A percentile compares a stretch with the other conserved stretches of the same genome.
phyloP scores from a whole-genome alignment of 2,329 filamentous ascomycete species.

The Aspergillus caelatus region DNA sequence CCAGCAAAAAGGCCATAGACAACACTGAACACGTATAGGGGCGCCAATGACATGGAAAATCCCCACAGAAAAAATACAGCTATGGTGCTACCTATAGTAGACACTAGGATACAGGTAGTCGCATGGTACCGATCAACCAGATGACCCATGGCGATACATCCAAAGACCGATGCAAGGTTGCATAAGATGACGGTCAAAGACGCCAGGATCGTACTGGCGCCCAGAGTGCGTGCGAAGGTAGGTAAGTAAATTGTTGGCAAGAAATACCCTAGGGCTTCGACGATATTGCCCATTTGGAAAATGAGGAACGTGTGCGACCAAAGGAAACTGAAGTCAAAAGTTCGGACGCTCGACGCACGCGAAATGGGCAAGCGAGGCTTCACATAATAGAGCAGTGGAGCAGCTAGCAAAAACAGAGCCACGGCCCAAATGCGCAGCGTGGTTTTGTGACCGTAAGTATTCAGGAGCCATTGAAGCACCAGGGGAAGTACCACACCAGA shows the following conservation, averaged over 20 bases:
- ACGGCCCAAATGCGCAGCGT: constrained; percentile 50
- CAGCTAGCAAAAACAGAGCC: constrained; percentile 23
- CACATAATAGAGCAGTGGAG: constrained; percentile 39
- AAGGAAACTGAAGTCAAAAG: constrained; percentile 39
- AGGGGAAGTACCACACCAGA: constrained; percentile 52
- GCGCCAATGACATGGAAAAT: constrained; percentile 45
- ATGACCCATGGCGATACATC: constrained; percentile 37
- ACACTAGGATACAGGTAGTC: constrained; percentile 45
- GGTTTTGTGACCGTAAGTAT: constrained; percentile 47
- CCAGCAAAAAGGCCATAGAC: constrained; percentile 52
- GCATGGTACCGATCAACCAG: constrained; percentile 47
- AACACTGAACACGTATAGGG: constrained; percentile 45
- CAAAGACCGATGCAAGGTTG: constrained; percentile 36
- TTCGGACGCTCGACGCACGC: not conserved
- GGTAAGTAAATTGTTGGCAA: constrained; percentile 44
- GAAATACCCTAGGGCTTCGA: constrained; percentile 42
- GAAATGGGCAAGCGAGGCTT: constrained; percentile 45
- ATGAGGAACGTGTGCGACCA: constrained; percentile 44
- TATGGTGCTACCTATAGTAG: constrained; percentile 44
- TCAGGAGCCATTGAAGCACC: constrained; percentile 47
- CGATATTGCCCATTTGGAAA: constrained; percentile 50
- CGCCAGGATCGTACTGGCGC: constrained; percentile 23
- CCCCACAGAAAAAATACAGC: constrained; percentile 54
- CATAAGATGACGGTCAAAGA: constrained; percentile 36
- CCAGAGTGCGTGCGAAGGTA: constrained; percentile 38